Percentiles rank a stretch among this genome's conserved stretches.
Conservation (phyloP, 352 stramenopile species). For the Phytophthora sansomeana region DNA sequence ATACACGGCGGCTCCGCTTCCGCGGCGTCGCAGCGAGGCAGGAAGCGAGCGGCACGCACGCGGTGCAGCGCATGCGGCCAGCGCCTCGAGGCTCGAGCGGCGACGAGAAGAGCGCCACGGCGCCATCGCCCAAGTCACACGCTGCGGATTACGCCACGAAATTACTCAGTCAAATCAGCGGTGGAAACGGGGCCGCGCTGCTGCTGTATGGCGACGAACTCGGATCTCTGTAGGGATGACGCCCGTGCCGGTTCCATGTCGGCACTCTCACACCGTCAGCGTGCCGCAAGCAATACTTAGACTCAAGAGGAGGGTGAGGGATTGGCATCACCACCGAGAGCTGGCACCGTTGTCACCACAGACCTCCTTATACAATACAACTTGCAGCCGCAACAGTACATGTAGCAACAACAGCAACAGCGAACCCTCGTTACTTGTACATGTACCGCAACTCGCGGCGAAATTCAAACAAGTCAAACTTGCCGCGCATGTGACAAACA, state of each 20-base stretch:
- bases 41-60: neutral
- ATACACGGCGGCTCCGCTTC: slow-evolving; percentile 16
- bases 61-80: neutral
- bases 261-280: too few species aligned
- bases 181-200: slow-evolving; percentile 2
- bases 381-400: too few species aligned
- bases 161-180: slow-evolving; percentile 24
- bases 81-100: neutral
- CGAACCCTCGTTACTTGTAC: neutral
- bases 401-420: neutral
- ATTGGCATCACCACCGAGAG: too few species aligned
- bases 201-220: neutral
- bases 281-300: too few species aligned
- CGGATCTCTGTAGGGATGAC: too few species aligned
- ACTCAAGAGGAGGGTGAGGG: too few species aligned
- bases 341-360: too few species aligned
- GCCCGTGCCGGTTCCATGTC: too few species aligned
- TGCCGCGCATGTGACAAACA: slow-evolving; percentile 26
- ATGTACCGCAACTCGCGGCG: too few species aligned
- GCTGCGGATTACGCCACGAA: slow-evolving; percentile 20
- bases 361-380: too few species aligned
- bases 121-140: slow-evolving; percentile 4
- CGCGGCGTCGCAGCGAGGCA: slow-evolving; percentile 18
- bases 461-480: neutral
- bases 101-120: neutral